These are phyloP conservation scores for Oryza meridionalis DNA, from an alignment of 176 grass and related monocot genomes.

Conservation along the genomic window DNA sequence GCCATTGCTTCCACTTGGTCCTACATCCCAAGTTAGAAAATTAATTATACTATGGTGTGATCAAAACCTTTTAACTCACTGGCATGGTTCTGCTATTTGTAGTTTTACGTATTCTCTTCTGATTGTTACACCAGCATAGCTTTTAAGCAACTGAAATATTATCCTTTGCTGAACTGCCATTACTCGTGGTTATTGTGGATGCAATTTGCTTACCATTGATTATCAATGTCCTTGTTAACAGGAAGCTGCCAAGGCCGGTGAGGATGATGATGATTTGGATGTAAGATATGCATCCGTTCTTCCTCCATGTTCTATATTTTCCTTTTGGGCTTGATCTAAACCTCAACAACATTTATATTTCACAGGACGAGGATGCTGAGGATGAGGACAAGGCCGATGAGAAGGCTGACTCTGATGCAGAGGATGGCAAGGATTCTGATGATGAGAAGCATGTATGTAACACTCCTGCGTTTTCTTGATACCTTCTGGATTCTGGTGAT, in stretches of 20 bases:
- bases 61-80: not conserved
- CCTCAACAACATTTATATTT: not conserved
- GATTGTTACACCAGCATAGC: not conserved
- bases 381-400: conserved; percentile 57
- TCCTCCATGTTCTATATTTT: not conserved
- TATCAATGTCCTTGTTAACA: conserved; percentile 28
- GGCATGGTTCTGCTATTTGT: not conserved
- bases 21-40: not conserved
- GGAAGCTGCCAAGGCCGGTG: conserved; percentile 50
- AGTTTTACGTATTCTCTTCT: not conserved
- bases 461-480: not conserved
- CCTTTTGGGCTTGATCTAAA: conserved; percentile 2
- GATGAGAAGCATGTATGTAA: conserved; percentile 56
- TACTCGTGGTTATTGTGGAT: not conserved
- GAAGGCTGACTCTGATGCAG: conserved; percentile 51
- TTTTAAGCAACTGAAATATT: not conserved
- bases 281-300: conserved; percentile 17
- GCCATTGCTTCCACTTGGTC: not conserved
- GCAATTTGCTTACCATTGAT: not conserved
- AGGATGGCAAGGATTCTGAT: conserved; percentile 58
- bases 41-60: not conserved
- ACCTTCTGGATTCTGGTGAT: not conserved
- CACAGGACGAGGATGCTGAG: conserved; percentile 56
- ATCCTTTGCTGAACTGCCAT: not conserved
- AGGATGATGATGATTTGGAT: conserved; percentile 54